Base-by-base conservation (phyloP, 345 rosid species). In the Streptanthus diversifolius region DNA sequence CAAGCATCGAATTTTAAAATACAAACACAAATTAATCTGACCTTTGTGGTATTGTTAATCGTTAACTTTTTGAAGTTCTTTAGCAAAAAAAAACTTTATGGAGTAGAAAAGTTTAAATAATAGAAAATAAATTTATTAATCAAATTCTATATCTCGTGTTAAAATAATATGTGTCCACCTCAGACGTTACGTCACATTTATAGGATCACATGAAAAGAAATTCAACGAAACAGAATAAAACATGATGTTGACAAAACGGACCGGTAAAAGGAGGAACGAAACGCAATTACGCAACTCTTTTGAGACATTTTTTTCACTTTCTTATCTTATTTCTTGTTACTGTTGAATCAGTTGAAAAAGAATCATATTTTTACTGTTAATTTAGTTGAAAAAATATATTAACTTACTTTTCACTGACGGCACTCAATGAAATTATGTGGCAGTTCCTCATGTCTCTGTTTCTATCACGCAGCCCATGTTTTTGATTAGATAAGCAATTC, bases 231-330 rank as follows among this genome's bases (percentile, higher is more conserved):
- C 22, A 66, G 59, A 65, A 14, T 37, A 32, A 65, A 57, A 51
- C 43, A 52, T 40, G 73, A 48, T 48, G 73, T 51, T 74, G 78
- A 74, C 47, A 59, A 58, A 49, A 48, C 27, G 45, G 72, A 66
- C 67, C 35, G 14, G 18, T 57, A 66, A 36, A 57, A 10, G 57
- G 40, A 54, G 3, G 19, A 75, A 68, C 22, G 40, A 3, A 52
- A 68, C 61, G 58, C 43, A 54, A 43, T 53, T 52, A 68, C 74
- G 74, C 79, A 68, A 75, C 63, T 10, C 68, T 29, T 29, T 22
- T 15, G 8, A 41, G 40, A 51, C 57, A 15, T 8, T 15, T 49
- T 49, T 68, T 55, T 66, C 14, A 35, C 49, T 32, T 59, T 58
- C 43, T 65, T 33, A 14, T 29, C 33, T 41, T 32, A 7, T 63